phyloP scores from a whole-genome alignment of 352 stramenopile genomes.

The Phytophthora hybrid region DNA sequence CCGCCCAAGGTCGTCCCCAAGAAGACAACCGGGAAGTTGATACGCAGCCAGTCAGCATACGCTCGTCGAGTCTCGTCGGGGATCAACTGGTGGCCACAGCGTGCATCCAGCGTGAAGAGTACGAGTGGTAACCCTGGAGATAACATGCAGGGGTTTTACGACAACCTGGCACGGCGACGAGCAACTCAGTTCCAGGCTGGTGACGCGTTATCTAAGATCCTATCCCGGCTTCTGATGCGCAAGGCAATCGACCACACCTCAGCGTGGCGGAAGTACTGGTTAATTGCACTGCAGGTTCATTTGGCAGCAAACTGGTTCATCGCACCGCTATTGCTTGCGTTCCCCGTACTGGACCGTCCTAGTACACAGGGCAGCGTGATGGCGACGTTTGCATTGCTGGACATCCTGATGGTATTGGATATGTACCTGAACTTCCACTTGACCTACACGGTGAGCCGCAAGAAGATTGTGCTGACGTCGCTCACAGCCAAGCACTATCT shows the following conservation, averaged over 20 bases:
- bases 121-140: conserved; percentile 1
- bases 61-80: conserved; percentile 39
- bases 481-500: conserved; percentile 44
- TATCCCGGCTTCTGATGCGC: conserved; percentile 32
- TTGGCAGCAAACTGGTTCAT: conserved; percentile 52
- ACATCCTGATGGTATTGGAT: conserved; percentile 52
- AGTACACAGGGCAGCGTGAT: conserved; percentile 22
- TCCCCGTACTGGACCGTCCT: conserved; percentile 40
- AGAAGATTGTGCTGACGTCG: conserved; percentile 37
- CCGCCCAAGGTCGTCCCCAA: conserved; percentile 13
- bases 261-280: conserved; percentile 46
- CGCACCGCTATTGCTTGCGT: conserved; percentile 49
- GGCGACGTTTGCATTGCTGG: conserved; percentile 31
- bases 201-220: conserved; percentile 1
- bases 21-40: conserved; percentile 11
- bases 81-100: conserved; percentile 19
- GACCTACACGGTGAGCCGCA: conserved; percentile 30
- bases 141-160: conserved; percentile 49
- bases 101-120: conserved; percentile 10
- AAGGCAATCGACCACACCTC: conserved; percentile 44
- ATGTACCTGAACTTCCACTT: conserved; percentile 68
- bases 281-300: conserved; percentile 50
- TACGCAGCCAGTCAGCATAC: conserved; percentile 62
- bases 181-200: conserved; percentile 11
- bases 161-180: conserved; percentile 38